Base-by-base conservation (phyloP, 257 asterid genomes). In the Craterostigma plantagineum region DNA sequence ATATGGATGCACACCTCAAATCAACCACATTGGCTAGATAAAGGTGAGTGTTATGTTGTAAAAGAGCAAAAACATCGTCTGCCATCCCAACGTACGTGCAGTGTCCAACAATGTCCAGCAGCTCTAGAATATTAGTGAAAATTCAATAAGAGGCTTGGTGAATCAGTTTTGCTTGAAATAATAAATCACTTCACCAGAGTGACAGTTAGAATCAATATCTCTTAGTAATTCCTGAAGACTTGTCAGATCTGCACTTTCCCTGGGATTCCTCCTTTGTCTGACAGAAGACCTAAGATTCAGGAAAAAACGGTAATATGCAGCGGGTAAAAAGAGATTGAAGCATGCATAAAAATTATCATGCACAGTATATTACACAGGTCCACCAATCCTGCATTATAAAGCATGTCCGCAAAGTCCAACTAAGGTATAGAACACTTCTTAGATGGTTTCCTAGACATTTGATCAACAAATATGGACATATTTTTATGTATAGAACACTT, bases 41-140 rank as follows among this genome's bases (percentile, higher is more conserved):
- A 53, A 87, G 93, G 46, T 76, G 81, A 43, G 93, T 82, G 27
- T 66, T 67, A 65, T 87, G 79, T 67, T 87, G 95, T 61, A 87
- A 70, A 69, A 87, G 57, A 36, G 92, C 91, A 41, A 76, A 70
- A 50, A 62, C 70, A 55, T 76, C 98, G 66, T 87, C 98, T 10
- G 93, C 95, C 95, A 87, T 82, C 63, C 98, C 95, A 56, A 71
- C 56, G 68, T 82, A 87, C 11, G 93, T 71, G 76, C 98, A 76
- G 63, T 74, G 61, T 48, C 78, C 73, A 38, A 87, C 80, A 61
- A 70, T 60, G 41, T 82, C 93, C 73, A 82, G 76, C 66, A 87
- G 59, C 72, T 80, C 97, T 81, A 48, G 39, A 45, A 50, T 35
- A 48, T 65, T 30, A 63, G 49, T 38, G 30, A 23, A 17, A 10